Percentiles rank a stretch among this genome's conserved stretches.
Evolutionary conservation across 352 stramenopile species (phyloP).

Genomic region (Phytophthora litchii): DNA sequence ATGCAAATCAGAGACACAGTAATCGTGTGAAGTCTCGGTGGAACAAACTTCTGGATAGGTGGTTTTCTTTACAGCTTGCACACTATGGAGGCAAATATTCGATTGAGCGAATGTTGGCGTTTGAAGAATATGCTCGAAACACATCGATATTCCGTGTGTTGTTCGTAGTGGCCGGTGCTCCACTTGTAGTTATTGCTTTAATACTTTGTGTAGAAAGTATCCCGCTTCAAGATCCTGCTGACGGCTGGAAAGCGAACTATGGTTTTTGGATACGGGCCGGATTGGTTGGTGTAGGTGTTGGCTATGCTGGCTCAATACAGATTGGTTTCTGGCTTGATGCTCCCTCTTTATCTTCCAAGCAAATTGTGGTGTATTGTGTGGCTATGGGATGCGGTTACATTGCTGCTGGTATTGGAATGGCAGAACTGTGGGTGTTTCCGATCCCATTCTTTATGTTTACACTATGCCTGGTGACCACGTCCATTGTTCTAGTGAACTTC

Average conservation of each 20-base stretch:
- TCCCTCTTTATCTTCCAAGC: conserved; percentile 5
- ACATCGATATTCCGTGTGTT: conserved; percentile 11
- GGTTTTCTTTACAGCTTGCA: conserved; percentile 6
- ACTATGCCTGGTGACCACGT: conserved; percentile 2
- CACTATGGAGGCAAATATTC: conserved; percentile 25
- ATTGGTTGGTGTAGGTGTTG: neutral
- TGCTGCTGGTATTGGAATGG: conserved; percentile 9
- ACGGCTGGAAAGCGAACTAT: conserved; percentile 10
- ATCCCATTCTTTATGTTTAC: conserved; percentile 28
- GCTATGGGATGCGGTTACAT: neutral
- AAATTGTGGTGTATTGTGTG: neutral
- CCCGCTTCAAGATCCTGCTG: conserved; percentile 14
- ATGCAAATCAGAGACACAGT: neutral
- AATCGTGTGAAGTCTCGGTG: neutral
- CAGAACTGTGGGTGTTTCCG: conserved; percentile 24
- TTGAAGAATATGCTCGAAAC: conserved; percentile 18
- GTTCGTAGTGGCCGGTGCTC: neutral
- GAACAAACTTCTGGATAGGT: conserved; percentile 4
- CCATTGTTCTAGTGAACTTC: conserved; percentile 3
- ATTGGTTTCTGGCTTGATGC: conserved; percentile 7
- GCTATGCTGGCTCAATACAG: conserved; percentile 5
- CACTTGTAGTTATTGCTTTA: conserved; percentile 3
- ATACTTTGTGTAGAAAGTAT: conserved; percentile 13
- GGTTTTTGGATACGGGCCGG: conserved; percentile 16
- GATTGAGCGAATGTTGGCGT: conserved; percentile 23